Percentiles rank a stretch among this genome's conserved stretches.
phyloP scores from a whole-genome alignment of 345 rosid genomes.

The Arabidopsis suecica region DNA sequence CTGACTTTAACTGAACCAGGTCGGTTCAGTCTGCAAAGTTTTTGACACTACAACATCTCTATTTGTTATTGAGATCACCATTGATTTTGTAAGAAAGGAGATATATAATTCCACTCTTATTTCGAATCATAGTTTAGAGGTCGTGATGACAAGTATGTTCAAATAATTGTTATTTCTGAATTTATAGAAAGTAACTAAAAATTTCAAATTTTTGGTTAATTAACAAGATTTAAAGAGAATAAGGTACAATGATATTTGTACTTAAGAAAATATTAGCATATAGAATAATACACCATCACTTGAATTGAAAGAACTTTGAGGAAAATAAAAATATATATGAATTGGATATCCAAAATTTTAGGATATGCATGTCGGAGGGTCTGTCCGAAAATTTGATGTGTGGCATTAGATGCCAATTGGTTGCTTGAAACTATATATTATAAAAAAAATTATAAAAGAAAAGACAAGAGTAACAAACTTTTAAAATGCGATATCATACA shows the following conservation, averaged over 20 bases:
- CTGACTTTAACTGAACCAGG: not conserved
- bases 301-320: constrained; percentile 3
- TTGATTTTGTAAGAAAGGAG: not conserved
- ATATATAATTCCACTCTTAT: not conserved
- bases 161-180: not conserved
- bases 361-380: constrained; percentile 40
- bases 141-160: not conserved
- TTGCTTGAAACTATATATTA: not conserved
- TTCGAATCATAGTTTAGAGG: not conserved
- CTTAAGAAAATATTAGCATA: constrained; percentile 12
- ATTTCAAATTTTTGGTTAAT: not conserved
- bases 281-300: not conserved
- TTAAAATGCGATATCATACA: not conserved
- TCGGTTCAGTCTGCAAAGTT: constrained; percentile 1
- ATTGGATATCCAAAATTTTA: constrained; percentile 30
- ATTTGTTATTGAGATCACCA: not conserved
- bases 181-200: constrained; percentile 15
- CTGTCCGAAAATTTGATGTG: constrained; percentile 29
- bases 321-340: constrained; percentile 5
- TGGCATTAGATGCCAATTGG: constrained; percentile 27
- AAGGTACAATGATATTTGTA: not conserved
- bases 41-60: not conserved
- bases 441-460: not conserved
- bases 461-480: not conserved
- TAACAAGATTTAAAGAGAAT: constrained; percentile 2